Evolutionary conservation across 73 alveolate species (phyloP), one percentile per base, ranked within the genome.

Genomic region (Paramecium bursaria): DNA sequence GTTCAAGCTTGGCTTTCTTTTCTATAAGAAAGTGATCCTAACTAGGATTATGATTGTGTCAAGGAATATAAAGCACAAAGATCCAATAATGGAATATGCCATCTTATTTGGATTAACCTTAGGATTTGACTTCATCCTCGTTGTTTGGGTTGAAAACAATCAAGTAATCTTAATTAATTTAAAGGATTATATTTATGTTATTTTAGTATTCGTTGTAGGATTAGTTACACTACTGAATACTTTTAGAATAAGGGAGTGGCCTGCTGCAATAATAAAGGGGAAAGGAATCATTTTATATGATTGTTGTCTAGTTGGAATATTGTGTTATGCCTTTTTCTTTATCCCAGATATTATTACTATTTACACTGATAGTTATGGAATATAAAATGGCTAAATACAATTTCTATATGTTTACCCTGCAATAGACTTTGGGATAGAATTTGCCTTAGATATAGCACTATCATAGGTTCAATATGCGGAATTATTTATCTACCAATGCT

Each of bases 181-280:
- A n/a, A n/a, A n/a, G n/a, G 82, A 67, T 42, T 33, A 35, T 33
- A 57, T 67, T 33, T 67, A 35, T 14, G 53, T 67, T 17, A 42
- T 31, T 21, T 10, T 67, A 35, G 82, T 42, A 11, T 67, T 39
- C 44, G 22, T 42, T 5, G 35, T 67, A 15, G 82, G 82, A 0
- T 35, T 67, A 21, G 82, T 67, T 2, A 57, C 44, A 1, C 44
- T 67, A n/a, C 33, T 67, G 21, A 67, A 67, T 67, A 67, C 82
- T 15, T 67, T 67, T 14, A 67, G 82, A 67, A 47, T 67, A 19
- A 31, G 50, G 21, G 82, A 67, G 33, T 67, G 82, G 82, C n/a
- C 19, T 33, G 44, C 44, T 1, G 82, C 33, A 2, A 39, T 67
- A 5, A 67, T 21, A 67, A 67, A 42, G 35, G 82, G 82, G 22